Base-by-base conservation (phyloP, 2,329 filamentous ascomycete genomes). In the Cordyceps militaris region DNA sequence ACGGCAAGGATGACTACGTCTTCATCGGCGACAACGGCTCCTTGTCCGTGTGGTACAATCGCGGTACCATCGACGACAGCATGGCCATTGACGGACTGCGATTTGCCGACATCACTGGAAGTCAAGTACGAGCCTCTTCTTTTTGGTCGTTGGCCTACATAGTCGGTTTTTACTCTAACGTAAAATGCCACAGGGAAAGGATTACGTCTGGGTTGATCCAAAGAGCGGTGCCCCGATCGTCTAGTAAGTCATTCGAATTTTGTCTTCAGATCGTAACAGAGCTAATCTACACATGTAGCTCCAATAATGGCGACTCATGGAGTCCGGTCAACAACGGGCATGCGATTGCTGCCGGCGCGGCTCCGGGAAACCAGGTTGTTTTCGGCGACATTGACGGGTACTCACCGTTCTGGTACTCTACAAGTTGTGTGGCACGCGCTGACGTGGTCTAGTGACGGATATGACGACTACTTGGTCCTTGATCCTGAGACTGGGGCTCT, bases 161-260 rank as follows among this genome's bases (percentile, higher is more conserved):
- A 11, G 5, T 11, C 10, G 32, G 14, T 11, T 34, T 11, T 34
- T n/a, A 3, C 10, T 34, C 52, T 43, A 9, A 43, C 5, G 7
- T 19, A 3, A 9, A 16, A 3, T 3, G 36, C n/a, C 21, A 10
- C 21, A 57, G 46, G 34, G 24, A 11, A 60, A 62, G 4, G 63
- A 66, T 48, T 64, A 63, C 21, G 54, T 65, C 3, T 62, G 61
- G 36, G 48, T 66, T 9, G 58, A 62, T 14, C 61, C 54, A 7
- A 32, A 52, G 1, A 54, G 28, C 4, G 61, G 61, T 1, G 59
- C 56, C 6, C 58, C 58, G 4, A 51, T 21, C 21, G 43, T 58
- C 4, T 55, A 50, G 58, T 63, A 26, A 60, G 52, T 5, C 9
- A 7, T 11, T 55, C 5, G 3, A 14, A 10, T 9, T 26, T 26